Percentiles rank a stretch among this genome's conserved stretches.
Evolutionary conservation across 2,329 filamentous ascomycete species (phyloP).

Genomic region (Fusarium floridanum): DNA sequence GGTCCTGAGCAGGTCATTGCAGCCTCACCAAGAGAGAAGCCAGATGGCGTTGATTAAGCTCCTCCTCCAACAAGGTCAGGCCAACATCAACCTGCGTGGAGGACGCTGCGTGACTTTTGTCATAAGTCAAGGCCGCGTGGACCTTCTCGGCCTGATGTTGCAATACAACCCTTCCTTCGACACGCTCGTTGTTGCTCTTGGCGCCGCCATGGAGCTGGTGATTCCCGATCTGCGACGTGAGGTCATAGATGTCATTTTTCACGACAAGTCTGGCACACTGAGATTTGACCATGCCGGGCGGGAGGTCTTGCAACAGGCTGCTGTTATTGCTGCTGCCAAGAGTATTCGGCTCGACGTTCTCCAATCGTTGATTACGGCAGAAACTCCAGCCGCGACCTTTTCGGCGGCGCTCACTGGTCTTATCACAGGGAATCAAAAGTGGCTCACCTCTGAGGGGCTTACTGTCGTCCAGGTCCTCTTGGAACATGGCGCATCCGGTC

Average conservation of each 20-base stretch:
- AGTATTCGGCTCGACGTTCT: conserved; percentile 4
- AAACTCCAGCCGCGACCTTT: background rate
- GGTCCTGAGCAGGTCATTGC: conserved; percentile 2
- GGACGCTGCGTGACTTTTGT: background rate
- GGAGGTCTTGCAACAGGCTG: background rate
- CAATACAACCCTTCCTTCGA: background rate
- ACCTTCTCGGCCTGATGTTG: background rate
- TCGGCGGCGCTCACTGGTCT: background rate
- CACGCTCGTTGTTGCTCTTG: background rate
- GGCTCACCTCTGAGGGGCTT: conserved; percentile 15
- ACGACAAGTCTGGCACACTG: background rate
- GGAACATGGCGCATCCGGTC: conserved; percentile 6
- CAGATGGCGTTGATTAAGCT: background rate
- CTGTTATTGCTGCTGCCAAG: conserved; percentile 5
- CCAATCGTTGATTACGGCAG: background rate
- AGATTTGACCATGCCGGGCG: background rate
- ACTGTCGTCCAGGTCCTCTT: conserved; percentile 5
- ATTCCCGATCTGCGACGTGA: background rate
- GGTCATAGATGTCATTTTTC: background rate
- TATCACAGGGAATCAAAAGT: background rate
- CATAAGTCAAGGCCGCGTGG: background rate
- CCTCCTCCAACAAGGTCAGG: background rate
- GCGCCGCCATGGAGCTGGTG: background rate
- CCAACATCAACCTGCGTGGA: background rate
- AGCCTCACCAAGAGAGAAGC: background rate